phyloP scores from a whole-genome alignment of 2,329 filamentous ascomycete species.

The Elsinoe batatas region DNA sequence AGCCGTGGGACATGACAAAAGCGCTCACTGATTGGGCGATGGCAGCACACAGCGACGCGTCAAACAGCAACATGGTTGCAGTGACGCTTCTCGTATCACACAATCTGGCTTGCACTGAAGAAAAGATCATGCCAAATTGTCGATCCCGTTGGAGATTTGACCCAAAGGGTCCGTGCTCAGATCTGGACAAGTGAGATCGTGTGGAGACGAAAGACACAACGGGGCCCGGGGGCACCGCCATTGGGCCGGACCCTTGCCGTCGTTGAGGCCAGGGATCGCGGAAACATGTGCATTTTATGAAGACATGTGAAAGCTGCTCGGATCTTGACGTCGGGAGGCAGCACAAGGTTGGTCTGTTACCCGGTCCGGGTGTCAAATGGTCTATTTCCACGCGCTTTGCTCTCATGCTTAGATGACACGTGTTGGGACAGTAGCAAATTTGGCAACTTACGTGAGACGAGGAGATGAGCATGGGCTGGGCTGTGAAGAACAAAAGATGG shows the following conservation, averaged over 20 bases:
- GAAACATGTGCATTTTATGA: neutral
- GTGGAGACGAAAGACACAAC: neutral
- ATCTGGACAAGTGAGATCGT: slow-evolving; percentile 4
- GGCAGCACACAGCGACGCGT: neutral
- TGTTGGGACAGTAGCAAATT: neutral
- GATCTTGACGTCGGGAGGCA: neutral
- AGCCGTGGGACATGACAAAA: neutral
- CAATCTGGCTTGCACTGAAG: no score
- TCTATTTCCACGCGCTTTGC: no score
- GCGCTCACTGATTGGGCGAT: neutral
- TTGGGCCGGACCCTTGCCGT: slow-evolving; percentile 3
- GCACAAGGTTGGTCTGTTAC: neutral
- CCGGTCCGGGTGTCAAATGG: no score
- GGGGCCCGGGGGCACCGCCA: neutral
- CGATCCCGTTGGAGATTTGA: slow-evolving; percentile 4
- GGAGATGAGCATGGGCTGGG: neutral
- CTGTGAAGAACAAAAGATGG: neutral
- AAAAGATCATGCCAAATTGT: no score
- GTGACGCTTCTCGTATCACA: neutral
- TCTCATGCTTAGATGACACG: no score
- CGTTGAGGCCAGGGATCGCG: neutral
- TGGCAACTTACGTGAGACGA: neutral
- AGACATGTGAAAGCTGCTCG: neutral
- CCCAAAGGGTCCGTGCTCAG: slow-evolving; percentile 2
- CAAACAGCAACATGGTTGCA: no score